phyloP scores from a whole-genome alignment of 2,329 filamentous ascomycete genomes.

The Colletotrichum eremochloae region DNA sequence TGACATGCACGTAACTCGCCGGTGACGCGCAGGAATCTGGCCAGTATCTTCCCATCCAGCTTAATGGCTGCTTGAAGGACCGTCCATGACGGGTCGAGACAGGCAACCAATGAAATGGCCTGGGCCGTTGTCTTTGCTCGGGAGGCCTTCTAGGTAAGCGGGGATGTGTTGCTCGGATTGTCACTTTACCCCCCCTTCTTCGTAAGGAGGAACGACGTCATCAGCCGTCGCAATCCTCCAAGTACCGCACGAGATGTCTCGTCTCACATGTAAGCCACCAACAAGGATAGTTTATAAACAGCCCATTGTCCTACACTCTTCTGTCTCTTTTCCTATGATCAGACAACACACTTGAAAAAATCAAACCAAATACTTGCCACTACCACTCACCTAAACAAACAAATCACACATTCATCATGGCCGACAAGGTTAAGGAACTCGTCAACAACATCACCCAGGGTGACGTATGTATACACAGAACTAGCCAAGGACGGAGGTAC shows the following conservation, averaged over 20 bases:
- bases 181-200: constrained; percentile 23
- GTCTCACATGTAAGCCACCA: constrained; percentile 38
- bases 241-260: constrained; percentile 19
- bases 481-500: background rate
- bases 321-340: background rate
- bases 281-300: constrained; percentile 34
- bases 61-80: constrained; percentile 15
- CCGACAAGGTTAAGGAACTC: constrained; percentile 44
- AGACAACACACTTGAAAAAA: constrained; percentile 15
- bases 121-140: constrained; percentile 17
- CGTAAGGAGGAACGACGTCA: constrained; percentile 31
- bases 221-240: constrained; percentile 38
- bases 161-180: constrained; percentile 21
- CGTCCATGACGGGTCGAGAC: constrained; percentile 17
- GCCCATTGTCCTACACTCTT: constrained; percentile 7
- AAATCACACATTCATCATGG: constrained; percentile 26
- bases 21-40: constrained; percentile 34
- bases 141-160: constrained; percentile 36
- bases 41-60: constrained; percentile 22
- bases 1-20: constrained; percentile 34
- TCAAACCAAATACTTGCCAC: constrained; percentile 3
- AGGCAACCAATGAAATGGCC: constrained; percentile 26
- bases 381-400: constrained; percentile 13
- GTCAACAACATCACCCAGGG: constrained; percentile 42
- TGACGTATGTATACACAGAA: constrained; percentile 24